Conservation (phyloP, 495 filamentous ascomycete species). For the Trichocladium uniseriatum region DNA sequence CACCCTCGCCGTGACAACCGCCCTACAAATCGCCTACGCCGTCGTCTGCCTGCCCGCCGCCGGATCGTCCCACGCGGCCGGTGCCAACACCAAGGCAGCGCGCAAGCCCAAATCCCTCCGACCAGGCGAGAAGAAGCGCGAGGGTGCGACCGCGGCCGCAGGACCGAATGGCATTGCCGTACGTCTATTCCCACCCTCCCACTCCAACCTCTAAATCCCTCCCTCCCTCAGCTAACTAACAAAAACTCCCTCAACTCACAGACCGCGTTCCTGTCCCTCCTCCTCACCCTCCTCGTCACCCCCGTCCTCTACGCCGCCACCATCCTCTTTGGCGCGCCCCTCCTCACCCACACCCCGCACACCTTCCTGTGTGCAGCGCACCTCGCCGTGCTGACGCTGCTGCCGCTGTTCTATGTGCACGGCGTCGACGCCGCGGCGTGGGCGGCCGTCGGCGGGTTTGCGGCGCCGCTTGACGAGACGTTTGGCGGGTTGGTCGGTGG, state of each 20-base stretch:
- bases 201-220: neutral
- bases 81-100: neutral
- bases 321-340: constrained; percentile 83
- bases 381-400: constrained; percentile 62
- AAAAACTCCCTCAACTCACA: constrained; percentile 24
- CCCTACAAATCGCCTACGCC: constrained; percentile 59
- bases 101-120: constrained; percentile 29
- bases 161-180: constrained; percentile 30
- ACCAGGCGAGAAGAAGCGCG: constrained; percentile 36
- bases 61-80: constrained; percentile 28
- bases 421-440: constrained; percentile 68
- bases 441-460: constrained; percentile 54
- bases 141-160: constrained; percentile 18
- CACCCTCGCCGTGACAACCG: constrained; percentile 51
- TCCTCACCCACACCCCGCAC: constrained; percentile 70
- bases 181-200: constrained; percentile 14
- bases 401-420: constrained; percentile 71
- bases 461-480: constrained; percentile 54
- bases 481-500: constrained; percentile 58
- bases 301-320: constrained; percentile 55
- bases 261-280: constrained; percentile 52
- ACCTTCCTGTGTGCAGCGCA: constrained; percentile 75
- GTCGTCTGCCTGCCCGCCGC: constrained; percentile 64
- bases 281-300: constrained; percentile 48
- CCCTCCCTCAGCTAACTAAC: neutral